phyloP scores from a whole-genome alignment of 163 green algal genomes.

The Chlamydomonas reinhardtii region DNA sequence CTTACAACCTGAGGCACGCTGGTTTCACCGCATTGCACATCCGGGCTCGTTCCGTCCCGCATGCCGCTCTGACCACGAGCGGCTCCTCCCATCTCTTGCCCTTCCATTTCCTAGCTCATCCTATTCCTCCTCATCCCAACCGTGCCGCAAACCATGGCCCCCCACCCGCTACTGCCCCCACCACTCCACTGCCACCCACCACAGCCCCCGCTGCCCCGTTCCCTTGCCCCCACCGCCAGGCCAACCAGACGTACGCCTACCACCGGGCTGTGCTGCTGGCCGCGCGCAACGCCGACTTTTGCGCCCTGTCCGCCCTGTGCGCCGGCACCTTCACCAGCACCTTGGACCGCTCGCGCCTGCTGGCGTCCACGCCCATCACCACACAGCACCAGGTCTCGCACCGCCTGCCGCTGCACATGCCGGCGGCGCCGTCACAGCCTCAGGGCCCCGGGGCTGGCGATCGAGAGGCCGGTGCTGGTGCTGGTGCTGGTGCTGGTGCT shows the following conservation, averaged over 20 bases:
- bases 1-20: background rate
- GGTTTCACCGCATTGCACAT: background rate
- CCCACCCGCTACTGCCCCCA: too few relatives aligned
- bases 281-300: slow-evolving; percentile 11
- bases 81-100: too few relatives aligned
- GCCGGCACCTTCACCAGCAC: slow-evolving; percentile 15
- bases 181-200: too few relatives aligned
- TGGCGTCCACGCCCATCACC: slow-evolving; percentile 3
- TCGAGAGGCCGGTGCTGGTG: background rate
- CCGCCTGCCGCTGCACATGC: too few relatives aligned
- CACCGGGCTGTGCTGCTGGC: slow-evolving; percentile 2
- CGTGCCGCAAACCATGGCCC: too few relatives aligned
- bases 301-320: slow-evolving; percentile 6
- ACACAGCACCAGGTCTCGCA: too few relatives aligned
- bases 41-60: too few relatives aligned
- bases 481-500: too few relatives aligned
- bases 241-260: slow-evolving; percentile 21
- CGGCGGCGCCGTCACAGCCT: too few relatives aligned
- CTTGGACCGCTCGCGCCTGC: background rate
- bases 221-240: background rate
- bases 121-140: background rate
- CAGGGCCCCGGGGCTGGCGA: too few relatives aligned
- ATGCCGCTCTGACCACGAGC: too few relatives aligned
- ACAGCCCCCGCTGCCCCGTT: background rate
- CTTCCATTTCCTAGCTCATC: background rate